A percentile compares a stretch with the other conserved stretches of the same genome.
Evolutionary conservation across 176 grass and related monocot species (phyloP).

Genomic region (Eragrostis curvula): DNA sequence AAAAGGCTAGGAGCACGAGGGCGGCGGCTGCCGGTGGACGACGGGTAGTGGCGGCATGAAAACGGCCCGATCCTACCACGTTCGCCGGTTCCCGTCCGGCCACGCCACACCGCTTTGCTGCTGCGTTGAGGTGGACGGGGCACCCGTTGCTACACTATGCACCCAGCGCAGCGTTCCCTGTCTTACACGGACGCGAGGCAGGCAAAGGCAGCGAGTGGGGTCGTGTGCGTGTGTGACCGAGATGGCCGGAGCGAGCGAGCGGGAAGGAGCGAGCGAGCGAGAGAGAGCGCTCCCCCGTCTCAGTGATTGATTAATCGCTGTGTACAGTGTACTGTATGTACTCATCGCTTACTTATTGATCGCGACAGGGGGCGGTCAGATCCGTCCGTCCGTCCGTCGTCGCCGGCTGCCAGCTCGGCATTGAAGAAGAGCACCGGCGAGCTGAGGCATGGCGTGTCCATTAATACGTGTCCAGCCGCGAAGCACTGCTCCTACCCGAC

Average conservation of each 20-base stretch:
- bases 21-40: not conserved
- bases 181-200: slow-evolving; percentile 3
- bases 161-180: not conserved
- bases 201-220: not conserved
- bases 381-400: slow-evolving; percentile 30
- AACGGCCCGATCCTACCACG: slow-evolving; percentile 31
- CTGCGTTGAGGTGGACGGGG: slow-evolving; percentile 25
- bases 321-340: too few species aligned
- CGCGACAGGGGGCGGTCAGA: slow-evolving; percentile 31
- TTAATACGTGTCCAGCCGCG: slow-evolving; percentile 33
- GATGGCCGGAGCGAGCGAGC: not conserved
- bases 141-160: not conserved
- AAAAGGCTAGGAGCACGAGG: not conserved
- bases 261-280: not conserved
- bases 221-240: not conserved
- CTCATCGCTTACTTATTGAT: slow-evolving; percentile 43
- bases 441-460: not conserved
- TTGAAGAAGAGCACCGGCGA: slow-evolving; percentile 32
- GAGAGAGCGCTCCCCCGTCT: too few species aligned
- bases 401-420: slow-evolving; percentile 27
- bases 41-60: not conserved
- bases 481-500: slow-evolving; percentile 1
- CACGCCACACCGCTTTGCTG: slow-evolving; percentile 15
- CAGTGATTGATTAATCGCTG: slow-evolving; percentile 21
- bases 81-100: slow-evolving; percentile 37